phyloP scores from a whole-genome alignment of 305 asterid species.

The Rubia tinctorum region DNA sequence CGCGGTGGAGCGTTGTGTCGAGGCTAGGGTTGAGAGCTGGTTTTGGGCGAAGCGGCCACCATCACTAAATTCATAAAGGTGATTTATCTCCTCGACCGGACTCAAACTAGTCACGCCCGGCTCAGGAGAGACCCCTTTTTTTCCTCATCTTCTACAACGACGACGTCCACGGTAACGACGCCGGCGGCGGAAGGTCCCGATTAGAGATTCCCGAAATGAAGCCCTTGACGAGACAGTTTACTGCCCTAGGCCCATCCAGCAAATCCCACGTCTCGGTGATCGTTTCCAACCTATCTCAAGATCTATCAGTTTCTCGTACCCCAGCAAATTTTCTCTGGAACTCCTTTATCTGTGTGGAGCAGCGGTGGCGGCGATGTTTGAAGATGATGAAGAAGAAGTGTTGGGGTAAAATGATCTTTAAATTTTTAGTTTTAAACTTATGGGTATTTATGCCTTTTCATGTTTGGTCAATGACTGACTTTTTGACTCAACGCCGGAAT shows the following conservation, averaged over 20 bases:
- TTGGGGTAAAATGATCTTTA: no score
- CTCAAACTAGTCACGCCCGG: conserved; percentile 86
- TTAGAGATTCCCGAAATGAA: conserved; percentile 18
- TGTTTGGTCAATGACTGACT: no score
- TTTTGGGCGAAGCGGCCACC: conserved; percentile 28
- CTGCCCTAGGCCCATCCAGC: conserved; percentile 85
- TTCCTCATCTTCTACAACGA: neutral
- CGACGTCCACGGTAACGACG: conserved; percentile 15
- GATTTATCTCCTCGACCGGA: conserved; percentile 55
- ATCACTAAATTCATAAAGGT: conserved; percentile 57
- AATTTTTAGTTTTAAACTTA: no score
- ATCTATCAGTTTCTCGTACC: conserved; percentile 53
- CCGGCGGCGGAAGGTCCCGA: conserved; percentile 1
- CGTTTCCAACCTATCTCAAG: conserved; percentile 36
- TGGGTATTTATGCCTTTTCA: no score
- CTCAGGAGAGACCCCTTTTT: conserved; percentile 64
- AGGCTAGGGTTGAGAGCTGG: no score
- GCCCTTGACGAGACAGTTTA: conserved; percentile 39
- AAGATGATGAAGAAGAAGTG: no score
- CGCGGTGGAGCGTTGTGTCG: no score
- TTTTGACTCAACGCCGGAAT: no score
- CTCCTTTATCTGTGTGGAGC: conserved; percentile 38
- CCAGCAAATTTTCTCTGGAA: conserved; percentile 46
- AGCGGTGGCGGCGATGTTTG: no score
- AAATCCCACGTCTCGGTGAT: conserved; percentile 48